Conservation (phyloP, 805 yeast genomes). For the Peterozyma toletana region DNA sequence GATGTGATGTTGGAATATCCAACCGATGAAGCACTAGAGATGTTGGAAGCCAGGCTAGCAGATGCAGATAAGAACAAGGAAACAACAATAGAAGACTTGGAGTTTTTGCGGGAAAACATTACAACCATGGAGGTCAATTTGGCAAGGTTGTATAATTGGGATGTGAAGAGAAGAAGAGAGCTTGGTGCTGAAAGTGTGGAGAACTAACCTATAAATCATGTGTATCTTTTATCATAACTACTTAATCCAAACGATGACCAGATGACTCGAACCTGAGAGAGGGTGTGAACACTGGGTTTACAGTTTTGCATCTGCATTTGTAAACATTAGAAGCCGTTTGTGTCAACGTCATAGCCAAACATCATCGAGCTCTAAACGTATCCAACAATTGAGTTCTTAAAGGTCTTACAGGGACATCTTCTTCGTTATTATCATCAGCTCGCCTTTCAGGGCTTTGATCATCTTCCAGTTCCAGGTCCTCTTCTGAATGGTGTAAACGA, state of each 20-base stretch:
- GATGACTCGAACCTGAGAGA: too few relatives aligned
- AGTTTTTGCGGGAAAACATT: slow-evolving; percentile 77
- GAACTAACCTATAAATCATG: not conserved
- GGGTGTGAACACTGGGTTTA: too few relatives aligned
- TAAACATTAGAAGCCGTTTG: too few relatives aligned
- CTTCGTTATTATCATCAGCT: slow-evolving; percentile 22
- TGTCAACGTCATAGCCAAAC: too few relatives aligned
- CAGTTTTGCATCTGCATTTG: too few relatives aligned
- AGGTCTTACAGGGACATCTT: slow-evolving; percentile 46
- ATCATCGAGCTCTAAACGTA: slow-evolving; percentile 33
- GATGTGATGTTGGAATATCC: slow-evolving; percentile 96
- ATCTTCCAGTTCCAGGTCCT: slow-evolving; percentile 8
- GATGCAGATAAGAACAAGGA: slow-evolving; percentile 54
- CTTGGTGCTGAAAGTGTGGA: slow-evolving; percentile 17
- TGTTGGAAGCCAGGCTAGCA: slow-evolving; percentile 54
- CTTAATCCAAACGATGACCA: too few relatives aligned
- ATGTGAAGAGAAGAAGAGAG: slow-evolving; percentile 65
- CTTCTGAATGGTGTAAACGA: too few relatives aligned
- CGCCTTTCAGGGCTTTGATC: slow-evolving; percentile 12
- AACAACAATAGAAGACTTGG: slow-evolving; percentile 75
- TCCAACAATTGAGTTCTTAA: slow-evolving; percentile 55
- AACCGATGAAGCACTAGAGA: slow-evolving; percentile 73
- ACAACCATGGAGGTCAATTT: slow-evolving; percentile 98
- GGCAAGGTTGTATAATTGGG: slow-evolving; percentile 88
- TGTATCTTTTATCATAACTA: too few relatives aligned